These are phyloP conservation scores for Epichloe typhina DNA, from an alignment of 2,329 filamentous ascomycete species.

Conservation along the genomic window DNA sequence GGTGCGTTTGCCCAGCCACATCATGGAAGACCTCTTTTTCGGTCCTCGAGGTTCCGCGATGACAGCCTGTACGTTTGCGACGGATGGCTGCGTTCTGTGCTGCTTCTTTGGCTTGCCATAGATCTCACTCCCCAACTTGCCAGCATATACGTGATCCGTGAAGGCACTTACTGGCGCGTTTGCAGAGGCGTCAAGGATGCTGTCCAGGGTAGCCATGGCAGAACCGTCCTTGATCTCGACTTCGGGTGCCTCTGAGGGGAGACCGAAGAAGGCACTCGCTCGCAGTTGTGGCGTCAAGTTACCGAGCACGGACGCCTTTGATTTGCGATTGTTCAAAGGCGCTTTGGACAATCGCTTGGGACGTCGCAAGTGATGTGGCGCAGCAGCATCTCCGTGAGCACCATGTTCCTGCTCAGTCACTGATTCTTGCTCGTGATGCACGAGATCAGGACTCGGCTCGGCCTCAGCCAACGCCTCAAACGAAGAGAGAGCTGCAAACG, in stretches of 20 bases:
- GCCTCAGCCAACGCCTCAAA: conserved; percentile 10
- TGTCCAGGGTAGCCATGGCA: conserved; percentile 78
- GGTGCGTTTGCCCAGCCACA: conserved; percentile 31
- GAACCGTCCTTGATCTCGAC: conserved; percentile 61
- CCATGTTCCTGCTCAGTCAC: conserved; percentile 8
- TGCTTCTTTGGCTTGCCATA: conserved; percentile 51
- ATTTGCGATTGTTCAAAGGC: conserved; percentile 21
- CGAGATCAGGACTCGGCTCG: conserved; percentile 9
- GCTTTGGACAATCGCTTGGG: conserved; percentile 21
- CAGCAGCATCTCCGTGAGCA: conserved; percentile 7
- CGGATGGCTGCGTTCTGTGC: conserved; percentile 19
- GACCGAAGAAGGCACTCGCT: conserved; percentile 84
- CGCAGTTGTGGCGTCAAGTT: conserved; percentile 68
- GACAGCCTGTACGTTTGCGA: conserved; percentile 12
- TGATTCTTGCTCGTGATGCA: conserved; percentile 1
- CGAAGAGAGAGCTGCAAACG: conserved; percentile 20
- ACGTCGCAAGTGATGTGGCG: conserved; percentile 15
- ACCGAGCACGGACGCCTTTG: conserved; percentile 16
- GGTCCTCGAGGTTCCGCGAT: conserved; percentile 14
- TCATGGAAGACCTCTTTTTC: conserved; percentile 38
- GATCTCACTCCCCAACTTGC: conserved; percentile 59
- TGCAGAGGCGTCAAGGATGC: conserved; percentile 80
- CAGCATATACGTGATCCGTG: conserved; percentile 75
- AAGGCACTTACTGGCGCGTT: conserved; percentile 82
- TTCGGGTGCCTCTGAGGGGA: conserved; percentile 37